Evolutionary conservation across 192 early-diverging fungal species (phyloP), one percentile per base, ranked within the genome.

Genomic region (Backusella luteola): DNA sequence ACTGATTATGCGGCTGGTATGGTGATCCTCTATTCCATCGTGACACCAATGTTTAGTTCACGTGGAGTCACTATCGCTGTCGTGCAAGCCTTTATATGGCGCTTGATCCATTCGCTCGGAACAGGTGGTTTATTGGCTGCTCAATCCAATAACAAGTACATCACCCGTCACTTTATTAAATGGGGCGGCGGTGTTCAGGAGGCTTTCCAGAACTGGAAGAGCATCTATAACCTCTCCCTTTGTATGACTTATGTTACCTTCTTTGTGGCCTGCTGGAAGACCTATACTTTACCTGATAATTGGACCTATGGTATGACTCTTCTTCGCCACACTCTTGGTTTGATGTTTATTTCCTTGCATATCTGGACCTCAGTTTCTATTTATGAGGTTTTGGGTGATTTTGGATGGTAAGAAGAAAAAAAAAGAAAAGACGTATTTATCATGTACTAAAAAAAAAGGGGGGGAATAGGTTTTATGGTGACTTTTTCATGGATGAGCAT

Each of bases 151-250:
- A 85, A 84, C 73, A 93, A 94, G 78, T 89, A 93, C 34, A 97
- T 95, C 71, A 98, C 93, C 29, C 89, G 94, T 56, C 93, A 96
- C 87, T 98, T 95, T 75, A 94, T 99, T 81, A 96, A 94, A 85
- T 92, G 89, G 79, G 98, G 98, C 23, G 95, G 94, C n/a, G 92
- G 89, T 74, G 84, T 89, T 42, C 84, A 89, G 67, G 97, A 97
- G 67, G 96, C 96, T 1, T 99, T 98, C 84, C 83, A 92, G 59
- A 93, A 94, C 84, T 99, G 98, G 98, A 97, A 97, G 83, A 91
- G 93, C 15, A 90, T 99, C 36, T 99, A 94, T 87, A 99, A 99
- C 80, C 84, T 96, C 8, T 91, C 94, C 0, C 89, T 93, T 39
- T 89, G 93, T 19, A 97, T 98, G 96, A 96, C 93, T 0, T 99